Conservation (phyloP, 257 asterid species). For the Asclepias syriaca region DNA sequence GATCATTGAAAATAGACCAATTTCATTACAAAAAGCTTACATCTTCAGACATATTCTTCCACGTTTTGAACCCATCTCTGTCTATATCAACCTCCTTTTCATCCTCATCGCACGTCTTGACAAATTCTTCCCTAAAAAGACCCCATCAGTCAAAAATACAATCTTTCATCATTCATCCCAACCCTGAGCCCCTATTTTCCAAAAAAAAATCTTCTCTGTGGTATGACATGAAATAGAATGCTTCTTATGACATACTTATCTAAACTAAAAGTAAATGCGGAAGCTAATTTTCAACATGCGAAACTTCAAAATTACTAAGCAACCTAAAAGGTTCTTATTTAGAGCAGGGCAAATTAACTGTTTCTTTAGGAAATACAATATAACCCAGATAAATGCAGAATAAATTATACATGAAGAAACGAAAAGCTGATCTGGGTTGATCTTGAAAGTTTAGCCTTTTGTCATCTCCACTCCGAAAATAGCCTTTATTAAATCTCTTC, state of each 20-base stretch:
- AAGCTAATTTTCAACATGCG: too few relatives aligned
- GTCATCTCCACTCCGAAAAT: neutral
- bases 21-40: constrained; percentile 18
- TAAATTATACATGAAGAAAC: constrained; percentile 40
- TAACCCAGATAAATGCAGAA: neutral
- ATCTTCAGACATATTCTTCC: constrained; percentile 51
- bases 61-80: constrained; percentile 40
- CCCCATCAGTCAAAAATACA: neutral
- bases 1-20: neutral
- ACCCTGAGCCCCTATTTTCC: neutral
- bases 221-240: neutral
- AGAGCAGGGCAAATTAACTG: neutral
- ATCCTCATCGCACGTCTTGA: constrained; percentile 22
- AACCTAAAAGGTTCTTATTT: neutral
- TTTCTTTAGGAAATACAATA: neutral
- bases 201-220: neutral
- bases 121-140: constrained; percentile 50
- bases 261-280: neutral
- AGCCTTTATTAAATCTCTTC: constrained; percentile 27
- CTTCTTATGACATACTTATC: neutral
- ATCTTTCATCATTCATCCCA: neutral
- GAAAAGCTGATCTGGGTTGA: constrained; percentile 65
- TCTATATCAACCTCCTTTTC: constrained; percentile 40
- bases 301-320: too few relatives aligned
- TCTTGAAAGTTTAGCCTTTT: constrained; percentile 8